Conservation (phyloP, 306 rosid species). For the Vigna nakashimae region DNA sequence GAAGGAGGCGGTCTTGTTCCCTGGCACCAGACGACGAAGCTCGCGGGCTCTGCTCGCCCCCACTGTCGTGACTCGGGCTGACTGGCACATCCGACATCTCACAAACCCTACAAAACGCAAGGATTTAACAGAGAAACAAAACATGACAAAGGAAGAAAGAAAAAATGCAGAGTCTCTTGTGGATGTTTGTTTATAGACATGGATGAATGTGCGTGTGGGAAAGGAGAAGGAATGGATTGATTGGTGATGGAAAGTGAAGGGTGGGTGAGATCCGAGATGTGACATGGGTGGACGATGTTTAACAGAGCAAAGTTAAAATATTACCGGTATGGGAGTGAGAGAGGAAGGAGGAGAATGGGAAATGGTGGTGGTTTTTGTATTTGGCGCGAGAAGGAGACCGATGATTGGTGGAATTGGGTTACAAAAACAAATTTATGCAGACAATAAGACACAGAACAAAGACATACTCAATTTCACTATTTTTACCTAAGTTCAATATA, state of each 20-base stretch:
- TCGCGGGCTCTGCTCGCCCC: conserved; percentile 83
- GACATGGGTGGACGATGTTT: conserved; percentile 31
- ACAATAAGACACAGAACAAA: neutral
- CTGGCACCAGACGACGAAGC: conserved; percentile 52
- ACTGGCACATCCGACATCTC: conserved; percentile 79
- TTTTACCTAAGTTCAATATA: neutral
- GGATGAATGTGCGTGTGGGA: neutral
- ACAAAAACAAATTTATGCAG: neutral
- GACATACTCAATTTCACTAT: neutral
- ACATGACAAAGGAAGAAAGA: neutral
- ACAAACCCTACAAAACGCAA: conserved; percentile 35
- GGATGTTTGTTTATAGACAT: neutral
- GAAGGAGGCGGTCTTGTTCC: conserved; percentile 83
- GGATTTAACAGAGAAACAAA: neutral
- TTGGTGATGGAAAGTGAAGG: conserved; percentile 17
- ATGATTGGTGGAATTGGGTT: conserved; percentile 26
- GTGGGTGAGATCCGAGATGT: conserved; percentile 2
- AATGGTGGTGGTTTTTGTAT: conserved; percentile 24
- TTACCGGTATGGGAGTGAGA: conserved; percentile 18
- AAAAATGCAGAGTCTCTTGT: too few relatives aligned
- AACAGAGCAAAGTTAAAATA: neutral
- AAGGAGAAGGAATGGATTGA: neutral
- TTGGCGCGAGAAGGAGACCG: conserved; percentile 18
- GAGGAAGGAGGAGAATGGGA: neutral
- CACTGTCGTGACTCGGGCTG: conserved; percentile 88